Evolutionary conservation across 306 rosid species (phyloP).

Genomic region (Mimosa pudica): DNA sequence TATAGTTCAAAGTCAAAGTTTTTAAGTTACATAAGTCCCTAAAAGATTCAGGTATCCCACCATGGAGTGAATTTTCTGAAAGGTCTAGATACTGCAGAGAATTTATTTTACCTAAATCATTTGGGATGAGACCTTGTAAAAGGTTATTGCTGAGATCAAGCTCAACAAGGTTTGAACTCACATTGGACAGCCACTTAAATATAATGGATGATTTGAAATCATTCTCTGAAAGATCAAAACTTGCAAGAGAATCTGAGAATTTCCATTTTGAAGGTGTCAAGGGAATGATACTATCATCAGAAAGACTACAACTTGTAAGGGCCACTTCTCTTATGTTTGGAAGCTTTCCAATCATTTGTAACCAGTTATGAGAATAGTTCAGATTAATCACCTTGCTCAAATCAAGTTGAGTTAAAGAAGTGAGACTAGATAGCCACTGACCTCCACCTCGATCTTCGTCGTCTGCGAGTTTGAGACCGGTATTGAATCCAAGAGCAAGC

Average conservation of each 20-base stretch:
- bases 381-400: not conserved
- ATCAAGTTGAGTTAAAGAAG: constrained; percentile 36
- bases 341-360: constrained; percentile 19
- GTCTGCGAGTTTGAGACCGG: constrained; percentile 4
- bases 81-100: constrained; percentile 23
- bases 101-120: constrained; percentile 18
- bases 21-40: constrained; percentile 1
- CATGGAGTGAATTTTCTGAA: not conserved
- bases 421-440: constrained; percentile 36
- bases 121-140: not conserved
- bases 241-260: constrained; percentile 22
- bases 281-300: not conserved
- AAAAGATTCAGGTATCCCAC: not conserved
- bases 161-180: constrained; percentile 22
- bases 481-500: not conserved
- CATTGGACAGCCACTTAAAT: constrained; percentile 33
- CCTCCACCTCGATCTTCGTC: not conserved
- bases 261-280: not conserved
- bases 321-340: constrained; percentile 8
- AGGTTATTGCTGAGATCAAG: not conserved
- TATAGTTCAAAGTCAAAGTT: not conserved
- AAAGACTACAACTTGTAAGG: not conserved
- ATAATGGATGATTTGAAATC: constrained; percentile 10
- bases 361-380: not conserved
- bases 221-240: not conserved